Percentiles rank a stretch among this genome's conserved stretches.
Evolutionary conservation across 208 protist species (phyloP).

Genomic region (Trypanosoma melophagium): DNA sequence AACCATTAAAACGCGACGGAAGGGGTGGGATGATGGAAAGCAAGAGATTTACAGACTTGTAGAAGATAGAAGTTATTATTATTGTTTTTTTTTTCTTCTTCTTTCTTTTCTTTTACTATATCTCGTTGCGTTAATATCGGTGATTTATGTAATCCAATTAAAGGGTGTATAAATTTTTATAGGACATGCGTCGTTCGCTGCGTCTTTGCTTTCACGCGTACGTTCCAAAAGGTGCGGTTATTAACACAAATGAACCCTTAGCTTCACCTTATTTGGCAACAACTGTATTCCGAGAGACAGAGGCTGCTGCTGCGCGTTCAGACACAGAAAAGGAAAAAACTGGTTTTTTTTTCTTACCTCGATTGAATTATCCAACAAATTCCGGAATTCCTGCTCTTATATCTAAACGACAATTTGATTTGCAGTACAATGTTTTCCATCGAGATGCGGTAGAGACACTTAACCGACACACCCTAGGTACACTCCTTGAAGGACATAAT

Average conservation of each 20-base stretch:
- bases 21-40: no score
- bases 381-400: conserved; percentile 67
- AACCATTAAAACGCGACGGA: no score
- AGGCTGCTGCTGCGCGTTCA: conserved; percentile 40
- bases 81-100: no score
- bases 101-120: no score
- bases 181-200: conserved; percentile 43
- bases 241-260: conserved; percentile 7
- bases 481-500: conserved; percentile 78
- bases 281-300: conserved; percentile 57
- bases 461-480: conserved; percentile 74
- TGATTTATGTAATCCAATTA: no score
- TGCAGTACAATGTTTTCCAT: conserved; percentile 84
- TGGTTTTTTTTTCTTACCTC: conserved; percentile 75
- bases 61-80: no score
- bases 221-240: conserved; percentile 51
- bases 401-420: conserved; percentile 63
- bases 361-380: conserved; percentile 60
- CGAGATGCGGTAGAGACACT: conserved; percentile 72
- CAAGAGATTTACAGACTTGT: no score
- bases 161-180: neutral
- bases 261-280: conserved; percentile 43
- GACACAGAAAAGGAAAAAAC: conserved; percentile 47
- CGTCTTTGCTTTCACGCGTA: conserved; percentile 51
- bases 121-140: no score